Percentiles rank a stretch among this genome's conserved stretches.
Evolutionary conservation across 208 protist genomes (phyloP).

Genomic region (Acanthamoeba comandoni): DNA sequence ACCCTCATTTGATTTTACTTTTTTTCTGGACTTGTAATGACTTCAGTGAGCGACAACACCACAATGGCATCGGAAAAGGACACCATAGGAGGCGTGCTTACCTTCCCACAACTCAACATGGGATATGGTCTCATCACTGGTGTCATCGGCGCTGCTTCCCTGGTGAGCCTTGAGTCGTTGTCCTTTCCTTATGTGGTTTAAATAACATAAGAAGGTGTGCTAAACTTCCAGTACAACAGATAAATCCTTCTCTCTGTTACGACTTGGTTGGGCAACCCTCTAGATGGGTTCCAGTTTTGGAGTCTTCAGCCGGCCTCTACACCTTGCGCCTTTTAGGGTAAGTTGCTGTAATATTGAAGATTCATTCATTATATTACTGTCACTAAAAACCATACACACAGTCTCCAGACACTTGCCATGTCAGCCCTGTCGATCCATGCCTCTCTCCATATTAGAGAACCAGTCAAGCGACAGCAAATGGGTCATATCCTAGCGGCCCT

Average conservation of each 20-base stretch:
- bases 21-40: too few relatives aligned
- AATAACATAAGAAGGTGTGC: neutral
- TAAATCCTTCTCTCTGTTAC: conserved; percentile 14
- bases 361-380: too few relatives aligned
- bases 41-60: too few relatives aligned
- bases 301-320: conserved; percentile 43
- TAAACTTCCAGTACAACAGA: too few relatives aligned
- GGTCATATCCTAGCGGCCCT: conserved; percentile 21
- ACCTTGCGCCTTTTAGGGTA: conserved; percentile 37
- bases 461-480: conserved; percentile 25
- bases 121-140: conserved; percentile 41
- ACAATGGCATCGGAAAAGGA: neutral
- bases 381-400: too few relatives aligned
- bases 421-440: neutral
- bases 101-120: conserved; percentile 19
- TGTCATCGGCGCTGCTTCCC: neutral
- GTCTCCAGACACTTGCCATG: conserved; percentile 6
- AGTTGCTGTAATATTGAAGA: too few relatives aligned
- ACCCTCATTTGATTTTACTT: too few relatives aligned
- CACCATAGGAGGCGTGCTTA: conserved; percentile 17
- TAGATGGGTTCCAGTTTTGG: conserved; percentile 12
- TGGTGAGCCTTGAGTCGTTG: neutral
- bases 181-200: too few relatives aligned
- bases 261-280: conserved; percentile 35
- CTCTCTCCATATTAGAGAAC: neutral